Base-by-base conservation (phyloP, 2,329 filamentous ascomycete genomes). In the Neonectria coccinea region DNA sequence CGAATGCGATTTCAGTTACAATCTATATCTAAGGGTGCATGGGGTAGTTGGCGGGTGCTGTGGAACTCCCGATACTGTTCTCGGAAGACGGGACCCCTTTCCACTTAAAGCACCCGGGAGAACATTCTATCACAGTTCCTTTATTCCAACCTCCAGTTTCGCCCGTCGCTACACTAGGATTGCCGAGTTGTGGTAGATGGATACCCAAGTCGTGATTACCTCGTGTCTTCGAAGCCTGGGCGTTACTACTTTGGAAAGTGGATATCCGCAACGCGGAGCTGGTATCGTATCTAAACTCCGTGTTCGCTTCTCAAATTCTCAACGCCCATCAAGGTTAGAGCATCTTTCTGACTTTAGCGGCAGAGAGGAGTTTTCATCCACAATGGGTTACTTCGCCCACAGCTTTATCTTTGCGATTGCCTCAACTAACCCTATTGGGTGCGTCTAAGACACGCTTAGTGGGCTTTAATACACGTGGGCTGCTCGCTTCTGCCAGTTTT, bases 351-450 rank as follows among this genome's bases (percentile, higher is more conserved):
- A 4, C 16, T 4, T 16, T 31, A 27, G 25, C 10, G n/a, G 47
- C 18, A 31, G n/a, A 31, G 9, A 31, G 27, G 27, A 12, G 10
- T 51, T 18, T 70, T 60, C 67, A 55, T 45, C 70, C 69, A 18
- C 27, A 73, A 73, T 41, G 22, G 70, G 69, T 69, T 72, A 72
- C 69, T 51, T 59, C 57, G 54, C 54, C 67, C 58, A 55, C 41
- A 36, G 22, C 44, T 27, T 52, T 45, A 27, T 42, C 33, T 45
- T 59, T 62, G 63, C 56, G 59, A 70, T 63, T 57, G 64, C 58
- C 61, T 70, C 64, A 70, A 25, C 67, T 72, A 72, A 67, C 70
- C 68, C 54, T 41, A 62, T 71, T 59, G 16, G 68, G 63, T 47
- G 25, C 54, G 60, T 59, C 62, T 62, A 66, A 62, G 71, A 62